phyloP scores from a whole-genome alignment of 768 basidiomycete species.

The Mycena kentingensis region DNA sequence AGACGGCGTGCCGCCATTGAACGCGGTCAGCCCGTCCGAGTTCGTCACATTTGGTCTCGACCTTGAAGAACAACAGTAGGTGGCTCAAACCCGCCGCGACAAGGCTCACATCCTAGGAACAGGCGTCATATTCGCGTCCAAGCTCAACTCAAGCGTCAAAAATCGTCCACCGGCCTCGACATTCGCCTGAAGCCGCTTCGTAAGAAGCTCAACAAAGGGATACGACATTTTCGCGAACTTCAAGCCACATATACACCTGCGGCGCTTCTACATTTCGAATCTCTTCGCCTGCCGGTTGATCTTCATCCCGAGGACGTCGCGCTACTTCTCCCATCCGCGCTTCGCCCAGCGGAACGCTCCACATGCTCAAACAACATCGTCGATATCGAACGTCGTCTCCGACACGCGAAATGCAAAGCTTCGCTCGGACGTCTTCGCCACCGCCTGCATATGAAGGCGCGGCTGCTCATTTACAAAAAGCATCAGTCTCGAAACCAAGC shows the following conservation, averaged over 20 bases:
- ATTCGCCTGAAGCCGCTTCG: neutral
- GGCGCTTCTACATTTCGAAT: neutral
- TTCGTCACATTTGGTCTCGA: no score
- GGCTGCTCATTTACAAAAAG: neutral
- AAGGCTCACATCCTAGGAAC: no score
- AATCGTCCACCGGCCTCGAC: neutral
- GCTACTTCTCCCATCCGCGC: neutral
- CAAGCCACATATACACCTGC: neutral
- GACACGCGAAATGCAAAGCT: constrained; percentile 8
- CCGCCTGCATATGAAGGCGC: constrained; percentile 7
- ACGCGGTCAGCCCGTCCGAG: no score
- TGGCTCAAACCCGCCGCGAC: no score
- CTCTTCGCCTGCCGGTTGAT: neutral
- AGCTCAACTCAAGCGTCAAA: no score
- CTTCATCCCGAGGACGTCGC: neutral
- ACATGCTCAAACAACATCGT: neutral
- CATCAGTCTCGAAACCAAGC: constrained; percentile 3
- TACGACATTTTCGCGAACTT: neutral
- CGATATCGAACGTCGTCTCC: constrained; percentile 1
- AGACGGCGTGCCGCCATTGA: neutral
- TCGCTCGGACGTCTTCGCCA: constrained; percentile 7
- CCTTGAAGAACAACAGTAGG: no score
- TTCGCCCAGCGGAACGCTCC: neutral
- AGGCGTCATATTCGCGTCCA: no score
- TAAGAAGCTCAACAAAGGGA: neutral